Evolutionary conservation across 192 early-diverging fungal species (phyloP), one percentile per base, ranked within the genome.

Genomic region (Linnemannia zychae): DNA sequence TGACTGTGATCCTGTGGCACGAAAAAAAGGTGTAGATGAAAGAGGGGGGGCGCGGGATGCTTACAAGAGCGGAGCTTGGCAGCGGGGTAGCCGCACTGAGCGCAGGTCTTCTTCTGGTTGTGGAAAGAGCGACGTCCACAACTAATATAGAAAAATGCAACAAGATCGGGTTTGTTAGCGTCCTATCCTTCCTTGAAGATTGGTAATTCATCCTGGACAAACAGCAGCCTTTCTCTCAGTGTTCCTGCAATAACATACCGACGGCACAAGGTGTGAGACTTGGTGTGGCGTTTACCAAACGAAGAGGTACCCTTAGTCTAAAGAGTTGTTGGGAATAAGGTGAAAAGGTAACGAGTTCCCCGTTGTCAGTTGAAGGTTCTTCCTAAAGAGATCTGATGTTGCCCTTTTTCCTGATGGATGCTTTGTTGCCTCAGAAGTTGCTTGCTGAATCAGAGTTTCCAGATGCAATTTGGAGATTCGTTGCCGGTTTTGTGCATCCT

Each of bases 61-160:
- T 91, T 88, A 96, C 94, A 99, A 89, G 92, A 94, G 88, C 98
- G 94, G 90, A 95, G 97, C 95, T 99, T 99, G 87, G 98, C 97
- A 82, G 98, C 91, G 66, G 98, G 98, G 91, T 98, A 99, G 79
- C 97, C 98, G 92, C 98, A 99, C 88, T 97, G 96, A 87, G 97
- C 97, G 91, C 98, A 99, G 68, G 97, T 98, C 96, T 99, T 99
- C 97, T 99, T 99, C 93, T 99, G 98, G 94, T 96, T 97, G 95
- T 99, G 98, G 95, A 98, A 98, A 67, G 98, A 94, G 74, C 97
- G 95, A 85, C 93, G 93, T 76, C 98, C 98, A 90, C 98, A 99
- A 84, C 82, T 84, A 84, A 47, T 3, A 44, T 18, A 16, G 1
- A 16, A 67, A 67, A 18, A 36, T 24, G 24, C 40, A 28, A 48